Percentiles rank a stretch among this genome's conserved stretches.
Conservation (phyloP, 352 stramenopile species). For the Bremia lactucae region DNA sequence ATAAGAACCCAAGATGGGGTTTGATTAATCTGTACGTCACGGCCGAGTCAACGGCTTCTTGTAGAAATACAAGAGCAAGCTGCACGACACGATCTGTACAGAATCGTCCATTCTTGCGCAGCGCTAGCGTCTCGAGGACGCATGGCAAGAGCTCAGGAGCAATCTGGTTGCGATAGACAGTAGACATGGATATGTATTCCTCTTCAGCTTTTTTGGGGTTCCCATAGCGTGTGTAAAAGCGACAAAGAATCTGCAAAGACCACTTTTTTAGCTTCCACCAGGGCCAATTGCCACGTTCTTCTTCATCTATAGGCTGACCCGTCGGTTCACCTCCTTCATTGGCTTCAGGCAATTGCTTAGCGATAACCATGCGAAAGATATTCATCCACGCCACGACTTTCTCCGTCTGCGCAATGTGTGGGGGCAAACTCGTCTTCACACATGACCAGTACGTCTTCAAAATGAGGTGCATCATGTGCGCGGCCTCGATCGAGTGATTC, state of each 20-base stretch:
- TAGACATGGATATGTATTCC: constrained; percentile 87
- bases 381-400: constrained; percentile 91
- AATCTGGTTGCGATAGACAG: constrained; percentile 89
- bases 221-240: constrained; percentile 95
- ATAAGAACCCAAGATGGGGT: constrained; percentile 93
- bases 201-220: constrained; percentile 91
- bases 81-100: constrained; percentile 94
- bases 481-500: constrained; percentile 87
- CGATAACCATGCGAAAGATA: constrained; percentile 72
- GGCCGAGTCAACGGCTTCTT: constrained; percentile 90
- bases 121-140: constrained; percentile 86
- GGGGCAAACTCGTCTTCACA: constrained; percentile 91
- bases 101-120: constrained; percentile 90
- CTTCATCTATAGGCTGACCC: constrained; percentile 84
- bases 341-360: constrained; percentile 88
- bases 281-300: constrained; percentile 89
- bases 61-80: constrained; percentile 89
- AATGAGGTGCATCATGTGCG: constrained; percentile 90
- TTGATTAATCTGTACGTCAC: constrained; percentile 97
- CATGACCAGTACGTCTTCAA: constrained; percentile 97
- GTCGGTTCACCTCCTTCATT: constrained; percentile 61
- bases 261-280: constrained; percentile 99
- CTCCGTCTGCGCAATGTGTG: constrained; percentile 68
- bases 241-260: constrained; percentile 92
- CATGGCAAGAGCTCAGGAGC: constrained; percentile 73